phyloP scores from a whole-genome alignment of 164 flowering plant species.

The Annona squamosa region DNA sequence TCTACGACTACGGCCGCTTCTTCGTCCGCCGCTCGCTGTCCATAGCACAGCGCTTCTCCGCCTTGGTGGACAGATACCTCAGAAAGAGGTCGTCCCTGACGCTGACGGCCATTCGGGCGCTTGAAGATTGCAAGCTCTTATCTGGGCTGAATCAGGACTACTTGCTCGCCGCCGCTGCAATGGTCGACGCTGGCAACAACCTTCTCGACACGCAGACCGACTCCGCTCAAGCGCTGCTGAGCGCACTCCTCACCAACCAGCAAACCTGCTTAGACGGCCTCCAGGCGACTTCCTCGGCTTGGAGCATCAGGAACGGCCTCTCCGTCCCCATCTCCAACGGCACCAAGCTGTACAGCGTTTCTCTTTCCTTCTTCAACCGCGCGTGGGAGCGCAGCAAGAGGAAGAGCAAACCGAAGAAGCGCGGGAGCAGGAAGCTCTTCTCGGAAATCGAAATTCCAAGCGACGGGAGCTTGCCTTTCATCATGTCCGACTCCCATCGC shows the following conservation, averaged over 20 bases:
- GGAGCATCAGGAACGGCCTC: conserved; percentile 5
- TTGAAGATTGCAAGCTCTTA: conserved; percentile 28
- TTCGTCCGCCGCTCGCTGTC: conserved; percentile 21
- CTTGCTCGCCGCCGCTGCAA: conserved; percentile 9
- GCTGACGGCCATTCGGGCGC: conserved; percentile 19
- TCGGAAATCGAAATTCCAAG: not conserved
- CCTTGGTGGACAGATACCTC: conserved; percentile 20
- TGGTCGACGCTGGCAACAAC: conserved; percentile 14
- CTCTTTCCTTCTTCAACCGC: conserved; percentile 18
- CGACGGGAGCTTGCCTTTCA: conserved; percentile 10
- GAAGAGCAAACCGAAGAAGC: not conserved
- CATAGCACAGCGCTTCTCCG: conserved; percentile 14
- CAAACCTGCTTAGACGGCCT: conserved; percentile 32
- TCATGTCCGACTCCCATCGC: conserved; percentile 12
- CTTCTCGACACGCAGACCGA: conserved; percentile 12
- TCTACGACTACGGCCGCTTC: conserved; percentile 26
- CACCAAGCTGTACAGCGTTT: conserved; percentile 17
- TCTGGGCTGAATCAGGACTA: conserved; percentile 22
- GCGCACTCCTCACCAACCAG: conserved; percentile 29
- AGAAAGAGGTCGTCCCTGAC: conserved; percentile 10
- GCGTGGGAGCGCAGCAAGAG: conserved; percentile 15
- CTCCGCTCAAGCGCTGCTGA: conserved; percentile 29
- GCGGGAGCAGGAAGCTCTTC: conserved; percentile 4
- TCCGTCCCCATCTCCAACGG: conserved; percentile 15
- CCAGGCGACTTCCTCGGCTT: conserved; percentile 6